Conservation (phyloP, 139 green algal genomes). For the Pseudopediastrum boryanum region DNA sequence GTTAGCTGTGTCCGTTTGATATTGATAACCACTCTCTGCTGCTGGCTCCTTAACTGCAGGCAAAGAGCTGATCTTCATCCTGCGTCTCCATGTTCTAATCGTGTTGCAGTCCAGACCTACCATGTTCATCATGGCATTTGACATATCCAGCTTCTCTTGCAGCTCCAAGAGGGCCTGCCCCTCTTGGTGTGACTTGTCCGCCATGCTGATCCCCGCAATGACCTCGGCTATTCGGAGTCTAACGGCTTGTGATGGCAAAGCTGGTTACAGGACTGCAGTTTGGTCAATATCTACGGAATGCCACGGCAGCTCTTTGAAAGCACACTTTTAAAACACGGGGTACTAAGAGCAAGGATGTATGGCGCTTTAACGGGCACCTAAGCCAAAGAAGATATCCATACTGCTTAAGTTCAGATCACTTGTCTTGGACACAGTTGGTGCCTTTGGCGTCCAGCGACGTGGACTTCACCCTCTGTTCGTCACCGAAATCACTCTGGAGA, state of each 20-base stretch:
- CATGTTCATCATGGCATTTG: neutral
- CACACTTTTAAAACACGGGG: neutral
- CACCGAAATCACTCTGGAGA: no score
- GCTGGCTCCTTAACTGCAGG: conserved; percentile 27
- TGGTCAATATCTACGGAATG: neutral
- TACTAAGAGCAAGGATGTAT: neutral
- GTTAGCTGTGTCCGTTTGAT: conserved; percentile 17
- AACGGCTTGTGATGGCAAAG: neutral
- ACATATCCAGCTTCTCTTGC: conserved; percentile 29
- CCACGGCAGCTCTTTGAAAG: neutral
- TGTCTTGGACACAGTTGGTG: neutral
- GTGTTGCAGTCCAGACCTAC: neutral
- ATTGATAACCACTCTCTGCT: conserved; percentile 19
- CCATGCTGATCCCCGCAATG: neutral
- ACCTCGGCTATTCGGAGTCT: neutral
- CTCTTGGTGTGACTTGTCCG: conserved; percentile 14
- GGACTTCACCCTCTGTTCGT: no score
- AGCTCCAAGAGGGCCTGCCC: conserved; percentile 33
- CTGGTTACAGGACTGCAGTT: neutral
- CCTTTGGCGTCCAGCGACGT: no score
- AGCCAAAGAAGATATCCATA: neutral
- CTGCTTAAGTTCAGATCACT: neutral
- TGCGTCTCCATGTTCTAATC: neutral
- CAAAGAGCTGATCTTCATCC: neutral
- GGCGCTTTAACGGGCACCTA: neutral